Conservation (phyloP, 2,329 filamentous ascomycete species). For the Knoxdaviesia capensis region DNA sequence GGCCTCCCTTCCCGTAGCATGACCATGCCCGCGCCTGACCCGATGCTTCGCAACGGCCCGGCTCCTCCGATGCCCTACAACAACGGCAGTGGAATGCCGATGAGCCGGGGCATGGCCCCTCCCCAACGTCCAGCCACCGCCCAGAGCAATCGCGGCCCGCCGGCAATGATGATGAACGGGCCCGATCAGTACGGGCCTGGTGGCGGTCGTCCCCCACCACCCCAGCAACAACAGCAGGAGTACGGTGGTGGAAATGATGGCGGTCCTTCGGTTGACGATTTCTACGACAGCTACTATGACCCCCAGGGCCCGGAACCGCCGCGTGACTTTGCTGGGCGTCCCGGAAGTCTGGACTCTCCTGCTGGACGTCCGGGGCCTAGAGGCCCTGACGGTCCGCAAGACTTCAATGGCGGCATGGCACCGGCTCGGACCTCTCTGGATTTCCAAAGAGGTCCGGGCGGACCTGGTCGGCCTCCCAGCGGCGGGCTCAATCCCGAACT, state of each 20-base stretch:
- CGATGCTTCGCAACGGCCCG: conserved; percentile 14
- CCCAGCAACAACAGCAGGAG: no score
- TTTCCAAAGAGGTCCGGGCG: conserved; percentile 20
- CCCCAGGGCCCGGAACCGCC: no score
- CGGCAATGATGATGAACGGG: conserved; percentile 6
- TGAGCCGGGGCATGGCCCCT: conserved; percentile 8
- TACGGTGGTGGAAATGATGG: no score
- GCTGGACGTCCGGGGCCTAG: no score
- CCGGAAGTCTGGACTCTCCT: no score
- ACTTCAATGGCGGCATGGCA: conserved; percentile 23
- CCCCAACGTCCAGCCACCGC: conserved; percentile 33
- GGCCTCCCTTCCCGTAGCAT: conserved; percentile 34
- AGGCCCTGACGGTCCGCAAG: conserved; percentile 11
- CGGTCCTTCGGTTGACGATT: no score
- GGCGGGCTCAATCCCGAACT: conserved; percentile 28
- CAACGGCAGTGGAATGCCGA: conserved; percentile 8
- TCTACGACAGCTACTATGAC: no score
- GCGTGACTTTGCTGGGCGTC: no score
- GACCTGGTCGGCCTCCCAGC: not conserved
- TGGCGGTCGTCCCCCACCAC: no score
- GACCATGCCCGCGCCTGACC: conserved; percentile 36
- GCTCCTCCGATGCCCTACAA: conserved; percentile 6
- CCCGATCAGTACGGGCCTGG: no score
- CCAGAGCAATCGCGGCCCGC: conserved; percentile 27
- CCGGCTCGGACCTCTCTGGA: conserved; percentile 11